phyloP scores from a whole-genome alignment of 2,329 filamentous ascomycete species.

The Drechslerella coelobrocha region DNA sequence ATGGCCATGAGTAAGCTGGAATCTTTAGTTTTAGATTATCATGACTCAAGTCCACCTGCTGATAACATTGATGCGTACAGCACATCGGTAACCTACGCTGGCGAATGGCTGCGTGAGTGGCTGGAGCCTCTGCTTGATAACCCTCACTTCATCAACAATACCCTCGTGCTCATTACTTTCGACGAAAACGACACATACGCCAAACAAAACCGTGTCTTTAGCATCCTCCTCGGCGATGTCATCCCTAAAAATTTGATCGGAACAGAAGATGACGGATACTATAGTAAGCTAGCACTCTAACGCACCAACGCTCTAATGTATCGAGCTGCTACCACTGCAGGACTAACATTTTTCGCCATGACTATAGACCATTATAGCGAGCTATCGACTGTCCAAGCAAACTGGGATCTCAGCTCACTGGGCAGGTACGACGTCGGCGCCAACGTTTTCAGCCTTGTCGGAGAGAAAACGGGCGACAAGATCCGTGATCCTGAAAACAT shows the following conservation, averaged over 20 bases:
- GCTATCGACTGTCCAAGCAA: constrained; percentile 71
- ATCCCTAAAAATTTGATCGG: constrained; percentile 70
- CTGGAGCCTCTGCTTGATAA: constrained; percentile 73
- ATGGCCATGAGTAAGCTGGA: constrained; percentile 69
- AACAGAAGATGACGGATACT: constrained; percentile 73
- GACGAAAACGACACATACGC: constrained; percentile 78
- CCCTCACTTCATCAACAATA: constrained; percentile 72
- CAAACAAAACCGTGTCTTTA: constrained; percentile 72
- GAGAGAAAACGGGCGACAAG: constrained; percentile 67
- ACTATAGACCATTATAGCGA: constrained; percentile 70
- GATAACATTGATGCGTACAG: constrained; percentile 5
- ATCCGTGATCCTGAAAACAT: constrained; percentile 58
- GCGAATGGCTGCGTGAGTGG: constrained; percentile 72
- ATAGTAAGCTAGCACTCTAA: constrained; percentile 59
- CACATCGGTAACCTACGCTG: constrained; percentile 71
- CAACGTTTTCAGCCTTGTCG: constrained; percentile 71
- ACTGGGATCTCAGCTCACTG: constrained; percentile 73
- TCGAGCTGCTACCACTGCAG: too few species aligned
- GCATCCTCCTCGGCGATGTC: constrained; percentile 76
- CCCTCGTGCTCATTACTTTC: constrained; percentile 77
- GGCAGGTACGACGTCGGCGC: constrained; percentile 76
- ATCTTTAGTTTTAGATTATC: too few species aligned
- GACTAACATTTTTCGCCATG: too few species aligned
- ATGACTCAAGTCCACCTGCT: too few species aligned
- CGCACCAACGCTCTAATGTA: too few species aligned